Base-by-base conservation (phyloP, 768 basidiomycete species). In the Trametes meyenii region DNA sequence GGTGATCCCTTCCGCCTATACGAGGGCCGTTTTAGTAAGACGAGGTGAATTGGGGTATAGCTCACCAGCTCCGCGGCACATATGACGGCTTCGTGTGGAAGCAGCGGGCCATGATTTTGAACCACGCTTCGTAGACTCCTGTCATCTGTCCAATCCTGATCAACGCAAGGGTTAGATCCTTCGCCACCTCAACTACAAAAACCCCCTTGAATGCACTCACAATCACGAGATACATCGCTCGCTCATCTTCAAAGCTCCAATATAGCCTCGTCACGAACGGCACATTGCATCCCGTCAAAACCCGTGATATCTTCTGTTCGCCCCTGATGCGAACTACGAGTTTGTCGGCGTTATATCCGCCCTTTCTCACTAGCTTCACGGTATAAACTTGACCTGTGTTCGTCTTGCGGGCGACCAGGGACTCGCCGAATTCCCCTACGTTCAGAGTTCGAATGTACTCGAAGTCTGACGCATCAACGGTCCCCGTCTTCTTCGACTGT, bases 31-130 rank as follows among this genome's bases (percentile, higher is more conserved):
- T 51, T 49, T 35, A 26, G 43, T 60, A 19, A 2, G 46, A 29
- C 36, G 58, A 56, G 46, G 43, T 21, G 23, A 3, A n/a, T 26
- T 24, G 43, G 7, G 13, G 17, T 1, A 29, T 29, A 7, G 66
- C 79, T 61, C 53, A 85, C 84, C 35, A 85, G 68, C 69, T 86
- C 83, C 35, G 78, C 75, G 5, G 80, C 79, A 63, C 80, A 82
- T 50, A 81, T 76, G 17, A 72, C 67, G 1, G 77, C 76, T 14
- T 76, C 73, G 5, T 76, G 69, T 5, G 75, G 68, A 10, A 68
- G 64, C 8, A 84, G 58, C 1, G 73, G 63, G 0, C 78, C 81
- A 46, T 75, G 36, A 2, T 36, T 39, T 24, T 54, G 50, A 14
- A 66, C 51, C 1, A 43, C 48, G 17, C 13, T 57, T 24, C 24